A percentile compares a stretch with the other conserved stretches of the same genome.
These are phyloP conservation scores for Parathielavia appendiculata DNA, from an alignment of 495 filamentous ascomycete genomes.

Conservation along the genomic window DNA sequence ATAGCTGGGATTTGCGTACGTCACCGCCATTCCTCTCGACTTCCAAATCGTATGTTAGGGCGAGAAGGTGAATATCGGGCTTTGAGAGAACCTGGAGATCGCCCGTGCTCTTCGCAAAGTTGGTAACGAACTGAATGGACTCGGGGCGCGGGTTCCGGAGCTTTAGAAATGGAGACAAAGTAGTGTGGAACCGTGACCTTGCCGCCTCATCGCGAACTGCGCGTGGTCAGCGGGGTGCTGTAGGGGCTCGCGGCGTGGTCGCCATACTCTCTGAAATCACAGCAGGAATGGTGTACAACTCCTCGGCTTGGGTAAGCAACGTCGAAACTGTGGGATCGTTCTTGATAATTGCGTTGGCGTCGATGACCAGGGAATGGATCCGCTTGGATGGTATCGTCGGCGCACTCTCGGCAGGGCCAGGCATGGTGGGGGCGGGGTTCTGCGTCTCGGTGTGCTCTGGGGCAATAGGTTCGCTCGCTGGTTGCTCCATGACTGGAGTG, in stretches of 20 bases:
- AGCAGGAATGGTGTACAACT: slow-evolving; percentile 77
- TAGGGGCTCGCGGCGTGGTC: background rate
- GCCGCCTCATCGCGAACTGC: slow-evolving; percentile 63
- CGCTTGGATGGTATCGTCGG: slow-evolving; percentile 45
- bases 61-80: slow-evolving; percentile 83
- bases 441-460: slow-evolving; percentile 8
- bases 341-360: slow-evolving; percentile 86
- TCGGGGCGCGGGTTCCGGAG: slow-evolving; percentile 65
- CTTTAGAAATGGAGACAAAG: slow-evolving; percentile 76
- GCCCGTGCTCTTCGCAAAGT: slow-evolving; percentile 85
- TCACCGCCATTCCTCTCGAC: slow-evolving; percentile 73
- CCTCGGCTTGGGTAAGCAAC: slow-evolving; percentile 67
- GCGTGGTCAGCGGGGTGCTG: background rate
- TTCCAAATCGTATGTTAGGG: slow-evolving; percentile 87
- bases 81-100: slow-evolving; percentile 81
- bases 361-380: slow-evolving; percentile 79
- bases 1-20: slow-evolving; percentile 11
- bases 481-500: slow-evolving; percentile 16
- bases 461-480: slow-evolving; percentile 10
- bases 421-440: slow-evolving; percentile 7
- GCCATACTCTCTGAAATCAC: slow-evolving; percentile 77
- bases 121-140: slow-evolving; percentile 71
- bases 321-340: slow-evolving; percentile 78
- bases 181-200: slow-evolving; percentile 70
- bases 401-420: background rate